Base-by-base conservation (phyloP, 2,329 filamentous ascomycete species). In the Emericellopsis cladophorae region DNA sequence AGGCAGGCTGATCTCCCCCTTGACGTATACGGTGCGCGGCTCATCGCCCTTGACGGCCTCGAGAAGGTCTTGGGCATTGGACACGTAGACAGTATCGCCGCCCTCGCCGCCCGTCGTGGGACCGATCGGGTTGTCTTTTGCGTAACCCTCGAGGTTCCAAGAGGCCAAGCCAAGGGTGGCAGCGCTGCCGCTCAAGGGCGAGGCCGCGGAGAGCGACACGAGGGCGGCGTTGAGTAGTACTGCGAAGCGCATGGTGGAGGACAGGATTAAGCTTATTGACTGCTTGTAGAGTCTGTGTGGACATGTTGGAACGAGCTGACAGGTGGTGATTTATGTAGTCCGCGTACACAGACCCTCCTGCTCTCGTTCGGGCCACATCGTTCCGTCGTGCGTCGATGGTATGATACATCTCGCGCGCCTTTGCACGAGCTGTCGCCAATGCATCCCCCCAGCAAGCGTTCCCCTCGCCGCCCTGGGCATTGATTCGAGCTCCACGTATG, bases 81-180 rank as follows among this genome's bases (percentile, higher is more conserved):
- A 65, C 18, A 45, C 59, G 2, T 64, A 65, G 7, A 69, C 64
- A 0, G 65, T 72, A 9, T 67, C 66, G 37, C 60, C 76, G 5
- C 67, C 61, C 29, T 54, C 50, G 11, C 63, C 63, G 6, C 63
- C 61, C 0, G 59, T 66, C 3, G 62, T 65, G 4, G 46, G 40
- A 4, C 60, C 60, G 24, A 62, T 48, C 1, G 60, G 60, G 41
- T 63, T 63, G 33, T 59, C 48, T 26, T 54, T 55, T 0, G 58
- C 58, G 23, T 54, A 42, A 14, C 40, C 40, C 23, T 40, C 31
- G 6, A 40, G 31, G 31, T 24, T 31, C 39, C 39, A 40, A 12
- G 39, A 34, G 10, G 39, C 39, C 15, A 40, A 31, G n/a, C 39
- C 39, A 4, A 34, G 31, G 32, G 15, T 36, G 10, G 14, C 10